Conservation (phyloP, 2,329 filamentous ascomycete genomes). For the Xylaria sp. region DNA sequence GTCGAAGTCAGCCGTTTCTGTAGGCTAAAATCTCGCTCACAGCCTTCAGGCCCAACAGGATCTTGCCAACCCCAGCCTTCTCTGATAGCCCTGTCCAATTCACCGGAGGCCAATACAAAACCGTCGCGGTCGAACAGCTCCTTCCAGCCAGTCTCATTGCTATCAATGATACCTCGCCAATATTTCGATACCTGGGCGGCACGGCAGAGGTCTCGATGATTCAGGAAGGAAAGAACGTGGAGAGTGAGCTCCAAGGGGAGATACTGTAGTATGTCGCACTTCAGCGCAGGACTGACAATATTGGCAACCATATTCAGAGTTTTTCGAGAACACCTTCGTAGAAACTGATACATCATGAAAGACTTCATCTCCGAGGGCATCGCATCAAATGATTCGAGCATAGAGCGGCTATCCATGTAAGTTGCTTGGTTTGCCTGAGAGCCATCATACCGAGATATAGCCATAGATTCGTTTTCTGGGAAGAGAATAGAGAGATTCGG, state of each 20-base stretch:
- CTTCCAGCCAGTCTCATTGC: constrained; percentile 96
- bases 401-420: constrained; percentile 81
- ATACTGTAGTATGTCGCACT: constrained; percentile 89
- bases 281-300: constrained; percentile 91
- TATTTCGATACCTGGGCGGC: constrained; percentile 93
- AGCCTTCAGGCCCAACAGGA: constrained; percentile 77
- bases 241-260: constrained; percentile 88
- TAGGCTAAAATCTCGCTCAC: constrained; percentile 81
- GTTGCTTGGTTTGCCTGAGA: constrained; percentile 50
- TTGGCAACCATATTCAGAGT: constrained; percentile 90
- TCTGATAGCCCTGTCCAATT: constrained; percentile 83
- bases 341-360: constrained; percentile 95
- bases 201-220: constrained; percentile 85
- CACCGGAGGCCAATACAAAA: constrained; percentile 79
- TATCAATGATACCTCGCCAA: constrained; percentile 91
- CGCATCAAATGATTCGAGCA: constrained; percentile 89
- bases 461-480: constrained; percentile 42
- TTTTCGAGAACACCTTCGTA: constrained; percentile 86
- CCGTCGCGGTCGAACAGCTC: constrained; percentile 87
- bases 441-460: constrained; percentile 43
- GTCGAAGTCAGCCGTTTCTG: constrained; percentile 62
- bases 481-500: constrained; percentile 40
- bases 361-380: constrained; percentile 93
- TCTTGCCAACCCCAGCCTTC: constrained; percentile 99
- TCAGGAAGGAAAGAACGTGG: constrained; percentile 87